Conservation (phyloP, 169 alveolate genomes). For the Theileria orientalis region DNA sequence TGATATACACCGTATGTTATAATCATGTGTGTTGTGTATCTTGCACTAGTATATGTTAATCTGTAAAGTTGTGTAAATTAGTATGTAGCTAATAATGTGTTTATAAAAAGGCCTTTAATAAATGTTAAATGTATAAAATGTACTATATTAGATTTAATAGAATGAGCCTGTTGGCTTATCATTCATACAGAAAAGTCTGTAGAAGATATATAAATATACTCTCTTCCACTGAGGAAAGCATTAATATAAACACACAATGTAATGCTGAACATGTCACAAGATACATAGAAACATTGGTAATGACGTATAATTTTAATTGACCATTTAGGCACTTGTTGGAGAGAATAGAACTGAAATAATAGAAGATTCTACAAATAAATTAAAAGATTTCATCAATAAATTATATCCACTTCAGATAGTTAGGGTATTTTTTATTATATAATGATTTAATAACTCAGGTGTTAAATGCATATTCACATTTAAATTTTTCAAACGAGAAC, state of each 20-base stretch:
- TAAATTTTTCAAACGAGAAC: constrained; percentile 30
- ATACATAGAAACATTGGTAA: constrained; percentile 49
- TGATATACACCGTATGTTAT: too few species aligned
- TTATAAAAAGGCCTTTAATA: too few species aligned
- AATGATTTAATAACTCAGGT: constrained; percentile 15
- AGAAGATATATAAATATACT: too few species aligned
- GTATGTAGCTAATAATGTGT: too few species aligned
- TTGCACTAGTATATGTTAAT: background rate
- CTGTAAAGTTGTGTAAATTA: background rate
- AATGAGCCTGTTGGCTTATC: too few species aligned
- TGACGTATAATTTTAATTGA: background rate
- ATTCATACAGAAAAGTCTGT: too few species aligned
- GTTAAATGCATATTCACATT: constrained; percentile 33
- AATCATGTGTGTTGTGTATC: background rate
- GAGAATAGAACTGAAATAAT: background rate
- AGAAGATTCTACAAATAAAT: constrained; percentile 23
- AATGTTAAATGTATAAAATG: too few species aligned
- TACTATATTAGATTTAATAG: too few species aligned
- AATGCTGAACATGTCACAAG: constrained; percentile 10
- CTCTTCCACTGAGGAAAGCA: too few species aligned
- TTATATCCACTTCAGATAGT: constrained; percentile 48
- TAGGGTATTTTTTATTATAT: constrained; percentile 31
- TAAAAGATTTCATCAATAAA: constrained; percentile 30
- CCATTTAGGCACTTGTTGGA: constrained; percentile 31
- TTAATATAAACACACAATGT: too few species aligned